Base-by-base conservation (phyloP, 164 flowering plant genomes). In the Liquidambar formosana region DNA sequence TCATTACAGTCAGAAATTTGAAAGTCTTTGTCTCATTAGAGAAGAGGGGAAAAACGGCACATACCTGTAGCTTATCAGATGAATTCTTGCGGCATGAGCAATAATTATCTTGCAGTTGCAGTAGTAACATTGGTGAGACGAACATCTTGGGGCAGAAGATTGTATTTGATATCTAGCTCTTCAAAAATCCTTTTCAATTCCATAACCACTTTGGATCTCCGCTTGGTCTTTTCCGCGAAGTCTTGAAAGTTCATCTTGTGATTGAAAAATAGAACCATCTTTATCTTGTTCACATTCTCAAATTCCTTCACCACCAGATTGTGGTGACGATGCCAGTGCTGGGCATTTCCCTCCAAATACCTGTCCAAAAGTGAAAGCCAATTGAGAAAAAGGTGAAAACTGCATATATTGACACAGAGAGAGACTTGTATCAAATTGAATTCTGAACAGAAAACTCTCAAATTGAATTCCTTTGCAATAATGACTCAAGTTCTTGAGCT, bases 221-320 rank as follows among this genome's bases (percentile, higher is more conserved):
- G 71, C 73, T 65, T 75, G 48, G 43, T 78, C 77, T 73, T 86
- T 82, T 88, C 90, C 2, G 48, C 68, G 18, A 26, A 83, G 43
- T 88, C 85, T 73, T 88, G 92, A 46, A 83, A 88, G 73, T 81
- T 86, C 77, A 88, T 86, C 0, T 87, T 88, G 76, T 86, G 87
- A 41, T 74, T 86, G 27, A 79, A 76, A 44, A 49, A 78, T 14
- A 88, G 74, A 43, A 76, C 85, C 81, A 88, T 83, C 77, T 88
- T 81, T 18, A 88, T 68, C 82, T 83, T 80, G 70, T 84, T 88
- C 52, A 86, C 78, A 57, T 88, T 81, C 69, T 86, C 92, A 16
- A 88, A 83, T 70, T 86, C 92, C 73, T 74, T 83, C 73, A 88
- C 87, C 45, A 79, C 83, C 47, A 88, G 59, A 51, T 22, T 81